Evolutionary conservation across 2,329 filamentous ascomycete species (phyloP), one percentile per base, ranked within the genome.

Genomic region (Epichloe glyceriae): DNA sequence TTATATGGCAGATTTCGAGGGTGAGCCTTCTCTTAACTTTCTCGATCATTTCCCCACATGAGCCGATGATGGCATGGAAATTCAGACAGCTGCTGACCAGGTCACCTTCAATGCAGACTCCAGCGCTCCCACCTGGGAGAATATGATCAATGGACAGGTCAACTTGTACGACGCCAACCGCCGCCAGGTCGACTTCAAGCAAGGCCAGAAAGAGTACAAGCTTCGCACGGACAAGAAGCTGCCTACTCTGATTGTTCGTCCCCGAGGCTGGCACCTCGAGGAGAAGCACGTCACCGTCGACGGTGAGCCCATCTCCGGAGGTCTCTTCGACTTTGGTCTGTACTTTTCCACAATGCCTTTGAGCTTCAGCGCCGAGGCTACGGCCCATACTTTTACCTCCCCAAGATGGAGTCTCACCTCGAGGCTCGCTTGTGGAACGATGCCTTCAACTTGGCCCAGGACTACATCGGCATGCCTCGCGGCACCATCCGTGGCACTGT

Each of bases 1-100:
- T 51, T 98, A 97, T 64, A 98, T 98, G 93, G 93, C 93, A 46
- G 93, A 98, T 70, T 95, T 98, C 59, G 93, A 98, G 73, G 91
- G 90, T 93, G 69, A 62, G 78, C 67, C 10, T 5, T 15, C 10
- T 11, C 30, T 4, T 30, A 0, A 30, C 1, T 30, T 4, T 30
- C 22, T 30, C 4, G 10, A 30, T 30, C 30, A 10, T 30, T 11
- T 30, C n/a, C 19, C 40, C 3, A 12, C 26, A 30, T 30, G 26
- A 30, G 26, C 26, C 26, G 26, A 30, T 7, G 26, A 30, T 30
- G 26, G 26, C 26, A 8, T 30, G 26, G 26, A 8, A 30, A 8
- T 30, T 7, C 7, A 30, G 26, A 30, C 26, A 30, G 26, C 26
- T 12, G 40, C 40, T 42, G 14, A 42, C 40, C 40, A 14, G 6